phyloP scores from a whole-genome alignment of 257 asterid genomes.

The Solanum dulcamara region DNA sequence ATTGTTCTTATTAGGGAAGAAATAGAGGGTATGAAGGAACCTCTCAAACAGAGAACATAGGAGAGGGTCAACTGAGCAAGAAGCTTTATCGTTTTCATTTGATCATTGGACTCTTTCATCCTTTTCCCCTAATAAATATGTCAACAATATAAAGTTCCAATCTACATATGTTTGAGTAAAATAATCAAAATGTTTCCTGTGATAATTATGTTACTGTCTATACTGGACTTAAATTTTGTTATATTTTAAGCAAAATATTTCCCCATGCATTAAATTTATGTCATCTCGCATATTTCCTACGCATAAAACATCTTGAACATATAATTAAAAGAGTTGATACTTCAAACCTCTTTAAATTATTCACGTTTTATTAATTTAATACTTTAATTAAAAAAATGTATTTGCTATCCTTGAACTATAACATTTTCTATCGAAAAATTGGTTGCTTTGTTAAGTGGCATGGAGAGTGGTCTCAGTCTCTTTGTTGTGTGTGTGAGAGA shows the following conservation, averaged over 20 bases:
- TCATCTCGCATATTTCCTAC: neutral
- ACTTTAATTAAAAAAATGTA: no score
- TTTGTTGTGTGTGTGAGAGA: neutral
- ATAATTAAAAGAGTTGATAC: neutral
- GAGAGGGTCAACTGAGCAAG: neutral
- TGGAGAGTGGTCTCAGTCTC: neutral
- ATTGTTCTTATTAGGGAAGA: conserved; percentile 42
- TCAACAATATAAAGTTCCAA: neutral
- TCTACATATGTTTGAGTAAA: neutral
- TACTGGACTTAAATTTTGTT: neutral
- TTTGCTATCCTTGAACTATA: no score
- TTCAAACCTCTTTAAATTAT: neutral
- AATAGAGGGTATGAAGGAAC: conserved; percentile 33
- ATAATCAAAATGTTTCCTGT: neutral
- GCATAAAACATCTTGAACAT: neutral
- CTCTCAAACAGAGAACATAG: neutral
- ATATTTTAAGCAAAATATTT: neutral
- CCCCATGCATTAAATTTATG: neutral
- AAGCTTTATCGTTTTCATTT: neutral
- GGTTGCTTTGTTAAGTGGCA: neutral
- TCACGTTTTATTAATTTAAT: neutral
- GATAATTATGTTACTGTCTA: neutral
- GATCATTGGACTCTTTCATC: neutral
- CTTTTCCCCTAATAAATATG: neutral
- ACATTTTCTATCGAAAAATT: neutral